Base-by-base conservation (phyloP, 495 filamentous ascomycete species). In the Aspergillus cristatus region DNA sequence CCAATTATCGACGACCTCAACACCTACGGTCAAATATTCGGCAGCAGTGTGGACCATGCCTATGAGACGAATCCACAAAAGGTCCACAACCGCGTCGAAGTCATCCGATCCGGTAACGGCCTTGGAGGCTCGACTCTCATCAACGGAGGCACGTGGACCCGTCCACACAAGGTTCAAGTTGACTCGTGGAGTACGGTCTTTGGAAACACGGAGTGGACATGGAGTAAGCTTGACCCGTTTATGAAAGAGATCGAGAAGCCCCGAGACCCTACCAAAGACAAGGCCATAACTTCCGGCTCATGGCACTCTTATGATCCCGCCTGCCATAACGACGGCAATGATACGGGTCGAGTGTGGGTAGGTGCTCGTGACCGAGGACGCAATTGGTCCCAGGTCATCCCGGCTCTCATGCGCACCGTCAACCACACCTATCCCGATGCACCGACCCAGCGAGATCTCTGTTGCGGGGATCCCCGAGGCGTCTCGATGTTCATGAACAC, bases 91-190 rank as follows among this genome's bases (percentile, higher is more conserved):
- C 24, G 24, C 24, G 24, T 26, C 24, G 24, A 26, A 11, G 11
- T 26, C 24, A 26, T 26, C 24, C 24, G 24, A 26, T 26, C 24
- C 6, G 24, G 24, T 11, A 46, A 49, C 20, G 36, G 38, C n/a
- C 41, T 52, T 13, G 74, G 73, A 8, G 74, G 72, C 7, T 65
- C 65, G 18, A 74, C 67, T 14, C 68, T 54, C 1, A 55, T 77
- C 38, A 76, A 75, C 42, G 62, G 60, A 33, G 48, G 65, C 40
- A 61, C 66, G 54, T 54, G 55, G 40, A 51, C 67, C n/a, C 61
- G 64, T 34, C 39, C 57, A 0, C 60, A 60, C 16, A 51, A 48
- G 18, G 47, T 32, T 3, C 53, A 57, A 31, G 50, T 74, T 13
- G 66, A 74, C 31, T 53, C 20, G 11, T 75, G 70, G 72, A 57